Conservation (phyloP, 2,329 filamentous ascomycete species). For the Akanthomyces muscarius region DNA sequence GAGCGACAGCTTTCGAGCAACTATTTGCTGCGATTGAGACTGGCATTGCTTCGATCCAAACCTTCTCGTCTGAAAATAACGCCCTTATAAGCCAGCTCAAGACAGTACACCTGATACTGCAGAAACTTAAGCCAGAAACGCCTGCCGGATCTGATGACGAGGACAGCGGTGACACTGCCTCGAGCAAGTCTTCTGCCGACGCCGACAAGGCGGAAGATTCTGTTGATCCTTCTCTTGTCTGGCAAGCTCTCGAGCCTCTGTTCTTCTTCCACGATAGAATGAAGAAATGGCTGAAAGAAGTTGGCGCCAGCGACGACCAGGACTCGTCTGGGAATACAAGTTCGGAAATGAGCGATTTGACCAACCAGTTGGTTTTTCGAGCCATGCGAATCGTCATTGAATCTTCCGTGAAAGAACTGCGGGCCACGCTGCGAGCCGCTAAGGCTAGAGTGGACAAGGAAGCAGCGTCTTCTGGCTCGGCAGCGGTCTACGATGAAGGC, state of each 20-base stretch:
- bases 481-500: constrained; percentile 65
- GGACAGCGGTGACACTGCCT: constrained; percentile 22
- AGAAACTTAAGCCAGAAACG: constrained; percentile 24
- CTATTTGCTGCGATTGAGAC: constrained; percentile 26
- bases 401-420: constrained; percentile 79
- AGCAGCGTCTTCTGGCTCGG: constrained; percentile 50
- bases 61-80: constrained; percentile 23
- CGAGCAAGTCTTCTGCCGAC: constrained; percentile 14
- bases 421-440: constrained; percentile 60
- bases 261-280: constrained; percentile 54
- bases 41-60: constrained; percentile 25
- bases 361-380: constrained; percentile 84
- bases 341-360: constrained; percentile 56
- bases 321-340: constrained; percentile 20
- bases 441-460: constrained; percentile 29
- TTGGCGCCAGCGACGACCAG: constrained; percentile 44
- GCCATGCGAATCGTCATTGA: constrained; percentile 82
- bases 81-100: constrained; percentile 27
- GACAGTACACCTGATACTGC: constrained; percentile 25
- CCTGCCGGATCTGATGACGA: constrained; percentile 20
- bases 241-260: constrained; percentile 78
- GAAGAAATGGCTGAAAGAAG: constrained; percentile 59
- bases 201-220: constrained; percentile 4
- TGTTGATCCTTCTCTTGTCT: constrained; percentile 48
- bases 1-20: constrained; percentile 33